These are phyloP conservation scores for Monosporascus sp. DNA, from an alignment of 2,329 filamentous ascomycete genomes.

Conservation along the genomic window DNA sequence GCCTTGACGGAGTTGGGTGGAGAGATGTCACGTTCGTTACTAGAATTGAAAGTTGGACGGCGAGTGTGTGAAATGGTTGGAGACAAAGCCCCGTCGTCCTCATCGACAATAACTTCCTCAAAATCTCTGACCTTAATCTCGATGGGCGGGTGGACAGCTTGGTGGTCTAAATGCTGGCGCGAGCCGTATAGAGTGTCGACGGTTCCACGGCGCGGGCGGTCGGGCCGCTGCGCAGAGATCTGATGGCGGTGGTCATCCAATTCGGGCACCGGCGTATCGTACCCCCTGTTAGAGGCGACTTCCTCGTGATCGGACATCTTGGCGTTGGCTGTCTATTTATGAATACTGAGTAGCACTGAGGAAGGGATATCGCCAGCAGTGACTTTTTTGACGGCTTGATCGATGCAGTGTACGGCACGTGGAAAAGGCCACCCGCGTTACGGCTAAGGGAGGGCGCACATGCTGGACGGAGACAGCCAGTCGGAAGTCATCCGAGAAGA, in stretches of 20 bases:
- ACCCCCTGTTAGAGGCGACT: slow-evolving; percentile 54
- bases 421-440: slow-evolving; percentile 26
- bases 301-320: slow-evolving; percentile 66
- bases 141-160: slow-evolving; percentile 33
- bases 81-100: slow-evolving; percentile 53
- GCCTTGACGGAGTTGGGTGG: slow-evolving; percentile 97
- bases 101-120: slow-evolving; percentile 78
- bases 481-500: slow-evolving; percentile 20
- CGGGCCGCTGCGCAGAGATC: slow-evolving; percentile 52
- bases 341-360: slow-evolving; percentile 1
- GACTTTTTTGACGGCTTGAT: background rate
- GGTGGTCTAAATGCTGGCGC: slow-evolving; percentile 36
- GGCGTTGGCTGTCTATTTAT: slow-evolving; percentile 35
- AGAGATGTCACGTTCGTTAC: slow-evolving; percentile 63
- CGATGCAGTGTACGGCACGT: slow-evolving; percentile 4
- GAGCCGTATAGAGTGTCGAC: slow-evolving; percentile 64
- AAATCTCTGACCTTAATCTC: slow-evolving; percentile 65
- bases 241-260: slow-evolving; percentile 84
- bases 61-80: slow-evolving; percentile 40
- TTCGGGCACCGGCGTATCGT: slow-evolving; percentile 69
- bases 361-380: background rate
- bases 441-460: slow-evolving; percentile 27
- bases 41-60: slow-evolving; percentile 52
- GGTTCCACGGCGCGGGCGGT: slow-evolving; percentile 63
- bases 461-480: slow-evolving; percentile 21